Percentiles rank a stretch among this genome's conserved stretches.
These are phyloP conservation scores for Brasenia schreberi DNA, from an alignment of 164 flowering plant species.

Conservation along the genomic window DNA sequence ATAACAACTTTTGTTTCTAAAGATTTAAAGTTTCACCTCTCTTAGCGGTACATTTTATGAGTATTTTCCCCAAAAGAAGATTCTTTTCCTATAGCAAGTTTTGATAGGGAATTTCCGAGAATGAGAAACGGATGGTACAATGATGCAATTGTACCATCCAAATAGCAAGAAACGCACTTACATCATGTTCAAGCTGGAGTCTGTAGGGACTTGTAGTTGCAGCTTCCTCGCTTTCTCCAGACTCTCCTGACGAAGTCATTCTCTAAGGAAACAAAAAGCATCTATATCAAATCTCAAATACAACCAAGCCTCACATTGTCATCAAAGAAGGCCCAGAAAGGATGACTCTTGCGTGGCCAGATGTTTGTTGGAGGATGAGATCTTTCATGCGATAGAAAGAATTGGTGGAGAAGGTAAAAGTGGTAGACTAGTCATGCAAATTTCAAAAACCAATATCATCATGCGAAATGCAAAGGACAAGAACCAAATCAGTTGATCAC, in stretches of 20 bases:
- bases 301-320: not conserved
- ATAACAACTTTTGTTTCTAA: not conserved
- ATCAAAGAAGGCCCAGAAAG: no score
- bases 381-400: no score
- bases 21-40: not conserved
- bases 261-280: slow-evolving; percentile 11
- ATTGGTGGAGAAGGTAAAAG: no score
- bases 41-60: not conserved
- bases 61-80: not conserved
- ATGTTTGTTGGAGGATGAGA: not conserved
- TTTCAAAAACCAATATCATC: no score
- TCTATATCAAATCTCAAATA: not conserved
- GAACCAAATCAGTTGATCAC: no score
- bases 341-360: not conserved
- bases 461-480: no score
- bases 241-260: slow-evolving; percentile 10
- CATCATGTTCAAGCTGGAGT: slow-evolving; percentile 62
- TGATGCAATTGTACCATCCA: no score
- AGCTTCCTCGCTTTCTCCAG: slow-evolving; percentile 14
- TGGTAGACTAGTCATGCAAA: no score
- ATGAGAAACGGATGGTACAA: not conserved
- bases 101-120: not conserved
- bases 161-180: slow-evolving; percentile 17
- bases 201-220: slow-evolving; percentile 18
- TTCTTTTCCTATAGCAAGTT: not conserved